A percentile compares a stretch with the other conserved stretches of the same genome.
phyloP scores from a whole-genome alignment of 257 asterid genomes.

The Cinchona pubescens region DNA sequence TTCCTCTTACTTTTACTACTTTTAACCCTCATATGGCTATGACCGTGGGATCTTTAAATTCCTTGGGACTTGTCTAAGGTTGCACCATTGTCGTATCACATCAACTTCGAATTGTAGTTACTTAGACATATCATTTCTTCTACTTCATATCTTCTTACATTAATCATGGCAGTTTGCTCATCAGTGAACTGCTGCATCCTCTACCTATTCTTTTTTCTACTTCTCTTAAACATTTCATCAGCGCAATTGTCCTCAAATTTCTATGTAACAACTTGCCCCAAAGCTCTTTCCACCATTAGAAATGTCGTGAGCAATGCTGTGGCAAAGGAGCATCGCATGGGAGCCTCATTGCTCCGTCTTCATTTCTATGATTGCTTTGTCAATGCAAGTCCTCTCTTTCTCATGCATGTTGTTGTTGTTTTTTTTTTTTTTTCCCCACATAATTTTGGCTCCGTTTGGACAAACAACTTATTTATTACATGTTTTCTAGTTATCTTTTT shows the following conservation, averaged over 20 bases:
- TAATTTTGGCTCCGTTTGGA: no score
- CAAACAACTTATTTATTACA: no score
- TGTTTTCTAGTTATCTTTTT: no score
- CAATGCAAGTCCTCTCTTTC: no score
- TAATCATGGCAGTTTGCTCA: constrained; percentile 16
- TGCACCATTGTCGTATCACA: not conserved
- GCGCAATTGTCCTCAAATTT: constrained; percentile 34
- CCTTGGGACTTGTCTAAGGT: not conserved
- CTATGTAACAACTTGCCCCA: constrained; percentile 48
- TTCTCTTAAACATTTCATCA: constrained; percentile 7
- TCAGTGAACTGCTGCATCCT: no score
- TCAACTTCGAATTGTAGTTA: not conserved
- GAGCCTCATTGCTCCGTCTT: constrained; percentile 59
- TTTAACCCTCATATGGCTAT: not conserved
- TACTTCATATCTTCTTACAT: not conserved
- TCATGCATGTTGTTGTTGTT: no score
- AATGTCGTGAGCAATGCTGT: constrained; percentile 32
- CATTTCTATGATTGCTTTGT: no score
- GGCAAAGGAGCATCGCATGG: constrained; percentile 57
- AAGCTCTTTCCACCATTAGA: constrained; percentile 45
- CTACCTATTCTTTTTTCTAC: constrained; percentile 3
- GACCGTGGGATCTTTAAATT: constrained; percentile 4
- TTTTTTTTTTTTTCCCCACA: no score
- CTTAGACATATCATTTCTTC: not conserved
- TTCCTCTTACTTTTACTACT: no score